phyloP scores from a whole-genome alignment of 257 asterid species.

The Ocimum tenuiflorum region DNA sequence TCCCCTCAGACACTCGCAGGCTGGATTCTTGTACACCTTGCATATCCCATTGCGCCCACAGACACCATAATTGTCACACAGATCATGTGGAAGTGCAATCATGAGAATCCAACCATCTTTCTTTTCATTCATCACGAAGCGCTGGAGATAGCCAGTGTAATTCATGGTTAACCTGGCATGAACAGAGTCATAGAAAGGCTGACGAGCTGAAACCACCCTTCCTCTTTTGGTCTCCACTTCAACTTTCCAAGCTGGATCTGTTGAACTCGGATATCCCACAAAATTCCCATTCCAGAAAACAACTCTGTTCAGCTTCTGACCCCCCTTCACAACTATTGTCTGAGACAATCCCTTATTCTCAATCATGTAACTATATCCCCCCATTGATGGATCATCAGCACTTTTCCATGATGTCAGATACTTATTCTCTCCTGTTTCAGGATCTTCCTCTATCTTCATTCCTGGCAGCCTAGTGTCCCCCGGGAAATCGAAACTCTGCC shows the following conservation, averaged over 20 bases:
- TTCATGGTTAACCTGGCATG: neutral
- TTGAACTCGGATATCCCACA: neutral
- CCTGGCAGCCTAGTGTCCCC: constrained; percentile 5
- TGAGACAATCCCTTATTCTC: constrained; percentile 13
- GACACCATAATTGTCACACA: constrained; percentile 24
- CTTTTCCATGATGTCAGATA: constrained; percentile 15
- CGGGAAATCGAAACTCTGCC: constrained; percentile 24
- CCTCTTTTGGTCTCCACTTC: neutral
- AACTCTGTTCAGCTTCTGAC: neutral
- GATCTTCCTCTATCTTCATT: constrained; percentile 5
- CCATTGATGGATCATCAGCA: constrained; percentile 13
- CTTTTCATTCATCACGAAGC: neutral
- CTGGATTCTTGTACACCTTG: constrained; percentile 1
- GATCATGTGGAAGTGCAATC: neutral
- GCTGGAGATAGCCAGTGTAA: neutral
- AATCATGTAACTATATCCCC: neutral
- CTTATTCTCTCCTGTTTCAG: neutral
- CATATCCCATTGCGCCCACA: constrained; percentile 37
- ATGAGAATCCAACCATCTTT: neutral
- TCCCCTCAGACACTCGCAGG: constrained; percentile 30
- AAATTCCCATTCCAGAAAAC: constrained; percentile 15
- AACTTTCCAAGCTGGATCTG: neutral
- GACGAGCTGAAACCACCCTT: neutral
- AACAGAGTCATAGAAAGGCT: neutral
- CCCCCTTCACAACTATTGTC: neutral